Evolutionary conservation across 2,329 filamentous ascomycete genomes (phyloP).

Genomic region (Erysiphe pulchra): DNA sequence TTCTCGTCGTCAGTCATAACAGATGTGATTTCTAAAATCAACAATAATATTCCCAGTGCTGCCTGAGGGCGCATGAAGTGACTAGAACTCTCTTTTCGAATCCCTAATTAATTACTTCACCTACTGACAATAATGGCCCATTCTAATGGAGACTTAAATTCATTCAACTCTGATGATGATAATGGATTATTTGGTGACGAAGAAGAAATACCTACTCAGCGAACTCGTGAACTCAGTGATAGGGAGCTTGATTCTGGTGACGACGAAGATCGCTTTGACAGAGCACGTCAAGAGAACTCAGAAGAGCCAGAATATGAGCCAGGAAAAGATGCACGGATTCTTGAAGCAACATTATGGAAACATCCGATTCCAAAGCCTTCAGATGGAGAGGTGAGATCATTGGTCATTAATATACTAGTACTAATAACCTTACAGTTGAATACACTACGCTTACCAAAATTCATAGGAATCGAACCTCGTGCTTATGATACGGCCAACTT

Average conservation of each 20-base stretch:
- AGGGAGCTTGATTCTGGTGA: slow-evolving; percentile 36
- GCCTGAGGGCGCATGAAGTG: too few relatives aligned
- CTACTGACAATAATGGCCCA: slow-evolving; percentile 4
- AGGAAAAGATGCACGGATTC: slow-evolving; percentile 23
- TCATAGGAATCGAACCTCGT: slow-evolving; percentile 42
- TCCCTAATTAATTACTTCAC: too few relatives aligned
- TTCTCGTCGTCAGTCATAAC: too few relatives aligned
- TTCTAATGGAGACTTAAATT: slow-evolving; percentile 10
- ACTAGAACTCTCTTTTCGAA: too few relatives aligned
- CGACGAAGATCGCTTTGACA: slow-evolving; percentile 36
- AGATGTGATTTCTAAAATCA: too few relatives aligned
- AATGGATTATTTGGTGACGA: slow-evolving; percentile 38
- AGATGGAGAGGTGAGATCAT: slow-evolving; percentile 33
- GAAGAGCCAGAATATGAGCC: slow-evolving; percentile 18
- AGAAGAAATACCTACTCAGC: slow-evolving; percentile 14
- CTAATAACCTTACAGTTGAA: slow-evolving; percentile 26
- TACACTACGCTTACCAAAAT: slow-evolving; percentile 44
- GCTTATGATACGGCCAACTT: slow-evolving; percentile 41
- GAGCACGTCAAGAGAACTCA: slow-evolving; percentile 16
- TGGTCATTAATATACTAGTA: background rate
- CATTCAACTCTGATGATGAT: slow-evolving; percentile 22
- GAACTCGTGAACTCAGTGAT: slow-evolving; percentile 23
- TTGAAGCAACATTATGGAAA: slow-evolving; percentile 37
- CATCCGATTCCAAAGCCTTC: slow-evolving; percentile 45
- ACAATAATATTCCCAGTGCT: too few relatives aligned